phyloP scores from a whole-genome alignment of 2,329 filamentous ascomycete species.

The Cladosporium colombiae region DNA sequence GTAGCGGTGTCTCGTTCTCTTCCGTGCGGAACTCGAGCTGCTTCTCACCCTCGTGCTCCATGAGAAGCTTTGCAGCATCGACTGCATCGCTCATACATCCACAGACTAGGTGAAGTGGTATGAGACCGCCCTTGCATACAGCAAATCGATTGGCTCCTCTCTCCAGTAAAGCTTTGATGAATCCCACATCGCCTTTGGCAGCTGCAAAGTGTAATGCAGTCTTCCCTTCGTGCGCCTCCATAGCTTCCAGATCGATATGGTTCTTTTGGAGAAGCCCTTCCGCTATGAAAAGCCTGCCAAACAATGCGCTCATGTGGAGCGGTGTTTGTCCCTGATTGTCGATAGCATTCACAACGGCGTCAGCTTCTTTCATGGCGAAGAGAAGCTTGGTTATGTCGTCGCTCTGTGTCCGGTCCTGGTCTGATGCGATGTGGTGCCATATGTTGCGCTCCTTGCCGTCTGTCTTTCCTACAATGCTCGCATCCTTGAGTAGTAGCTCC shows the following conservation, averaged over 20 bases:
- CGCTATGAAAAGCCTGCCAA: neutral
- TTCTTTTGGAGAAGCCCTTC: neutral
- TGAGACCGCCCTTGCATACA: neutral
- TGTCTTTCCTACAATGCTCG: constrained; percentile 20
- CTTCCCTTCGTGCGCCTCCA: neutral
- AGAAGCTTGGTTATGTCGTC: neutral
- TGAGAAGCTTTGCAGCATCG: neutral
- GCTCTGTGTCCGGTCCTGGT: constrained; percentile 28
- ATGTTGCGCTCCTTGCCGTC: constrained; percentile 26
- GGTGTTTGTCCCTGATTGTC: neutral
- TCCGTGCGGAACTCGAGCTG: constrained; percentile 20
- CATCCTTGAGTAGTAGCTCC: constrained; percentile 36
- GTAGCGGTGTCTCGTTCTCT: constrained; percentile 24
- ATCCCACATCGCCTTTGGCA: neutral
- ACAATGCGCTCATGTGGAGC: neutral
- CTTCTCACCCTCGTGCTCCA: neutral
- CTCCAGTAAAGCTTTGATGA: neutral
- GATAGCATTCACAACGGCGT: neutral
- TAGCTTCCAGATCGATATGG: neutral
- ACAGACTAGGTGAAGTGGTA: constrained; percentile 6
- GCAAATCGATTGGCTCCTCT: neutral
- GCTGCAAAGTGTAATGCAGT: constrained; percentile 12
- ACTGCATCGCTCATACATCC: neutral
- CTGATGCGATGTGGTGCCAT: constrained; percentile 46
- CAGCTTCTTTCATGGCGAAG: neutral